These are phyloP conservation scores for Kuraishia molischiana DNA, from an alignment of 805 yeast species.

Conservation along the genomic window DNA sequence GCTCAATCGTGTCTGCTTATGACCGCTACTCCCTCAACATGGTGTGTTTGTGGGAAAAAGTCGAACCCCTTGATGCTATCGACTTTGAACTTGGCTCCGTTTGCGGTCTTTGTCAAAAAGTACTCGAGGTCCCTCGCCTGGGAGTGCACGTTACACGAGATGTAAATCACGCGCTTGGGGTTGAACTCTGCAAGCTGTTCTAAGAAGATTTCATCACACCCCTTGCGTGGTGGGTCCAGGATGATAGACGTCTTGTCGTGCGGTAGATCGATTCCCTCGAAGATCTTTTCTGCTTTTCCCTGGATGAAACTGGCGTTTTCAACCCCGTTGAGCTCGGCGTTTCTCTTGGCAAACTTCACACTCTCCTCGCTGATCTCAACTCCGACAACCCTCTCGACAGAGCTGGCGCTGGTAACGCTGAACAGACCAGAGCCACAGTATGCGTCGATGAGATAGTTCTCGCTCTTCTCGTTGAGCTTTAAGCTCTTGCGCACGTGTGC, in stretches of 20 bases:
- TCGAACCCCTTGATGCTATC: slow-evolving; percentile 91
- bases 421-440: slow-evolving; percentile 96
- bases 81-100: slow-evolving; percentile 55
- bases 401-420: slow-evolving; percentile 73
- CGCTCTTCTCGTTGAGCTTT: slow-evolving; percentile 29
- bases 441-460: slow-evolving; percentile 67
- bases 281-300: slow-evolving; percentile 89
- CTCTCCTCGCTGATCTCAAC: slow-evolving; percentile 92
- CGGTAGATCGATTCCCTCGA: slow-evolving; percentile 70
- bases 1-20: too few relatives aligned
- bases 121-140: slow-evolving; percentile 92
- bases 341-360: slow-evolving; percentile 75
- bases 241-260: slow-evolving; percentile 75
- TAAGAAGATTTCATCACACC: slow-evolving; percentile 84
- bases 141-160: slow-evolving; percentile 95
- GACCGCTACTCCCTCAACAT: slow-evolving; percentile 30
- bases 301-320: slow-evolving; percentile 75
- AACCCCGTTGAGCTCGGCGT: slow-evolving; percentile 69
- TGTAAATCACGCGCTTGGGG: slow-evolving; percentile 86
- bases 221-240: slow-evolving; percentile 95
- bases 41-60: slow-evolving; percentile 41
- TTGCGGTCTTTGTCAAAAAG: slow-evolving; percentile 56
- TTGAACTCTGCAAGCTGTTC: slow-evolving; percentile 74
- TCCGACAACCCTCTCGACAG: slow-evolving; percentile 81
- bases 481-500: slow-evolving; percentile 70